phyloP scores from a whole-genome alignment of 2,329 filamentous ascomycete species.

The Colletotrichum sp. region DNA sequence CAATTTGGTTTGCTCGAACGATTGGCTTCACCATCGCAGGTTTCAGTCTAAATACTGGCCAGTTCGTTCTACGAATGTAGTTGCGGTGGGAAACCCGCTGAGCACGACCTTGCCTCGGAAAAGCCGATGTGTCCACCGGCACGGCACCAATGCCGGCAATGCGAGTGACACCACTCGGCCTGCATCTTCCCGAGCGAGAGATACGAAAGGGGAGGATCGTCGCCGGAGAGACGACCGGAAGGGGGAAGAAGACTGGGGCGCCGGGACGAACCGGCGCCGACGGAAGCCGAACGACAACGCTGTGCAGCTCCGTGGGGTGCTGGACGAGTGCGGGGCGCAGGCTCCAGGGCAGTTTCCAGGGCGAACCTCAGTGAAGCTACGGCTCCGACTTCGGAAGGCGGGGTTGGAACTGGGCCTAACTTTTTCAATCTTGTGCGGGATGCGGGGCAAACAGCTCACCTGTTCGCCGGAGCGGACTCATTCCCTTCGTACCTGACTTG shows the following conservation, averaged over 20 bases:
- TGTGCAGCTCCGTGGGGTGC: background rate
- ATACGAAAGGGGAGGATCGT: background rate
- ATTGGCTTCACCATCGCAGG: too few species aligned
- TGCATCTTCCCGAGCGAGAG: background rate
- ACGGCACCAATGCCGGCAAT: background rate
- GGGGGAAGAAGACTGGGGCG: background rate
- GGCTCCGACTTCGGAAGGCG: constrained; percentile 42
- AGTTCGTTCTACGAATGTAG: background rate
- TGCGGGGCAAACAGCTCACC: constrained; percentile 19
- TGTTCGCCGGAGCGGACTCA: background rate
- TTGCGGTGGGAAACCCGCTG: background rate
- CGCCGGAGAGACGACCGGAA: background rate
- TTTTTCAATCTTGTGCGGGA: constrained; percentile 21
- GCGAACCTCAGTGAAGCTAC: background rate
- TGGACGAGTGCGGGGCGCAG: background rate
- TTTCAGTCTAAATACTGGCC: too few species aligned
- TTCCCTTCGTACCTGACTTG: background rate
- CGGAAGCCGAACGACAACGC: constrained; percentile 1
- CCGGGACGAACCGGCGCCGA: constrained; percentile 16
- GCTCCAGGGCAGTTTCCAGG: background rate
- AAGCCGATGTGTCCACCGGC: background rate
- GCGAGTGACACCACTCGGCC: background rate
- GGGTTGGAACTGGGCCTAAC: constrained; percentile 32
- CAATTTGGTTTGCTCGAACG: too few species aligned
- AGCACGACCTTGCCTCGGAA: background rate